Percentiles rank a stretch among this genome's conserved stretches.
Evolutionary conservation across 768 basidiomycete genomes (phyloP).

Genomic region (Coprinopsis cinerea): DNA sequence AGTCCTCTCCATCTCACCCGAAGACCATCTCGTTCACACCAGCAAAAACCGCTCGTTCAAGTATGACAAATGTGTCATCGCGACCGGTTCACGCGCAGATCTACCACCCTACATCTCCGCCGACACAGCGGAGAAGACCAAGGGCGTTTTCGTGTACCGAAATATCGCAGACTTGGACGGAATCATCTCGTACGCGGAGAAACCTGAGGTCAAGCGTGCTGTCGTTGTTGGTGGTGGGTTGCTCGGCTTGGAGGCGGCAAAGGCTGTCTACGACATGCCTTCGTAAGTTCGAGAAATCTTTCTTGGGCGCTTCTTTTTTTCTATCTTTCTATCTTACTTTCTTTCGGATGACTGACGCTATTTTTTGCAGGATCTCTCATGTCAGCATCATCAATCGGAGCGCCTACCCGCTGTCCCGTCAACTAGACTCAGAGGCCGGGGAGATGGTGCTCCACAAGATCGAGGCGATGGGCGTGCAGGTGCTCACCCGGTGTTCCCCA

Average conservation of each 20-base stretch:
- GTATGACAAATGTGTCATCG: conserved; percentile 62
- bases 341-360: no score
- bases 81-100: conserved; percentile 63
- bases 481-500: conserved; percentile 38
- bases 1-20: conserved; percentile 33
- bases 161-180: conserved; percentile 62
- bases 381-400: conserved; percentile 51
- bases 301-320: conserved; percentile 2
- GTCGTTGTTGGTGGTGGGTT: conserved; percentile 66
- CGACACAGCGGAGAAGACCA: conserved; percentile 30
- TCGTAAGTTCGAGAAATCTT: conserved; percentile 19
- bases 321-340: background rate
- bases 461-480: conserved; percentile 52
- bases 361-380: conserved; percentile 30
- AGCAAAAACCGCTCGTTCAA: conserved; percentile 35
- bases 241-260: conserved; percentile 70
- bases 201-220: conserved; percentile 38
- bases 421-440: conserved; percentile 51
- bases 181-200: conserved; percentile 54
- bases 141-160: conserved; percentile 68
- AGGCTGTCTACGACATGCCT: conserved; percentile 58
- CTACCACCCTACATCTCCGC: conserved; percentile 53
- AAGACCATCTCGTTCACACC: conserved; percentile 39
- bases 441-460: conserved; percentile 58
- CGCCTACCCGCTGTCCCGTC: conserved; percentile 49